Evolutionary conservation across 306 rosid genomes (phyloP).

Genomic region (Casuarina glauca): DNA sequence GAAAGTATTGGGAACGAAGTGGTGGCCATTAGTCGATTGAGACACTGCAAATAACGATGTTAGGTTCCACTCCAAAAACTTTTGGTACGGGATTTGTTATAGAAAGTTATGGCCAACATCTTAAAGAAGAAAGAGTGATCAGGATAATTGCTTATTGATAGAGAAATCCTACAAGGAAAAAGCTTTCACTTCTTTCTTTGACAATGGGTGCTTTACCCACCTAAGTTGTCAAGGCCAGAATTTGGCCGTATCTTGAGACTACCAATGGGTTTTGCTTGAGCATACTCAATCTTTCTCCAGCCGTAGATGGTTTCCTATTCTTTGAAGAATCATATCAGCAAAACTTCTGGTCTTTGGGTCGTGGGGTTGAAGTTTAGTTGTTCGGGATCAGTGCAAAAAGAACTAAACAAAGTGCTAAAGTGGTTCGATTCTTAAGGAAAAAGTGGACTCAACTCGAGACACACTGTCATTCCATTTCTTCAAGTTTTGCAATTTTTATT

Average conservation of each 20-base stretch:
- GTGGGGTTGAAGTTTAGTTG: background rate
- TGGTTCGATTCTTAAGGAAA: too few species aligned
- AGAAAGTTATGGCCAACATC: too few species aligned
- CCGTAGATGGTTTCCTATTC: background rate
- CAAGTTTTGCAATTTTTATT: too few species aligned
- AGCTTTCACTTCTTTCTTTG: background rate
- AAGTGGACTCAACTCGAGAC: too few species aligned
- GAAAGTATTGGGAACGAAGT: background rate
- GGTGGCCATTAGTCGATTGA: background rate
- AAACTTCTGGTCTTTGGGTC: background rate
- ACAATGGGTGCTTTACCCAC: background rate
- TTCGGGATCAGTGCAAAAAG: background rate
- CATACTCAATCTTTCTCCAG: background rate
- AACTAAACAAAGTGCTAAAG: too few species aligned
- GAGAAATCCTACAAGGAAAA: background rate
- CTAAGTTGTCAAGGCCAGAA: background rate
- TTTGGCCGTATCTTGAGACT: background rate
- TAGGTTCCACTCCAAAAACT: conserved; percentile 4
- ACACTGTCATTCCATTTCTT: too few species aligned
- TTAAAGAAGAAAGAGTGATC: too few species aligned
- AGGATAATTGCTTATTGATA: background rate
- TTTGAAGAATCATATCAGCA: background rate
- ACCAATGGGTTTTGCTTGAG: background rate
- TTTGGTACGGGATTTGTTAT: background rate
- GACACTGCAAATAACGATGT: background rate